These are phyloP conservation scores for Leishmania aethiopica DNA, from an alignment of 208 protist species.

Conservation along the genomic window DNA sequence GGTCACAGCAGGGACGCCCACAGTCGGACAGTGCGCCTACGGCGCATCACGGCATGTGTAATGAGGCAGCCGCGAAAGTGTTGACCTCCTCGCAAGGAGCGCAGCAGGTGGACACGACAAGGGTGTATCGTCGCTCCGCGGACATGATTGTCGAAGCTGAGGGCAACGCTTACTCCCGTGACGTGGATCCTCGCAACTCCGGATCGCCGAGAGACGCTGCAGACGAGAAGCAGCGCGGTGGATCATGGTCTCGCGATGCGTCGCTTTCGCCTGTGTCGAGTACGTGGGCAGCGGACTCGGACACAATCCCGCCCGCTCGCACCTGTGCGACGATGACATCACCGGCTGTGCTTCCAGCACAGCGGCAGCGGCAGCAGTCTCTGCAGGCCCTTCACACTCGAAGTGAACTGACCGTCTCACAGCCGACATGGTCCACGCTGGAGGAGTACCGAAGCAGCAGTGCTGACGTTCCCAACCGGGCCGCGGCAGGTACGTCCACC, in stretches of 20 bases:
- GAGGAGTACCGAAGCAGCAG: constrained; percentile 27
- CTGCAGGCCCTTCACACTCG: not conserved
- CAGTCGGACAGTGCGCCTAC: not conserved
- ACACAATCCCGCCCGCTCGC: not conserved
- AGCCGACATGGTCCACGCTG: constrained; percentile 21
- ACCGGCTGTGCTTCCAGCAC: not conserved
- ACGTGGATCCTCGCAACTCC: not conserved
- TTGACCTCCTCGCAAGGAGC: not conserved
- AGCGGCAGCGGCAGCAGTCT: constrained; percentile 1
- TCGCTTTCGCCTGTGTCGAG: not conserved
- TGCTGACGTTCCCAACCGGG: not conserved
- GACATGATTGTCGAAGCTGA: not conserved
- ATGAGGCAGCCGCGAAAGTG: not conserved
- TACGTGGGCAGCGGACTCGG: not conserved
- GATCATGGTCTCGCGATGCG: constrained; percentile 1
- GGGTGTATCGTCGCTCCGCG: not conserved
- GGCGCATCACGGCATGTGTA: not conserved
- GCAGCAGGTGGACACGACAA: not conserved
- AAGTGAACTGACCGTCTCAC: not conserved
- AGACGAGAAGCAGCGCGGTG: constrained; percentile 11
- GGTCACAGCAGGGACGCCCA: not conserved
- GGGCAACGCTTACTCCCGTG: not conserved
- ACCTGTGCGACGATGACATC: not conserved
- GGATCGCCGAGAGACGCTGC: not conserved
- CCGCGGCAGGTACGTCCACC: not conserved